A percentile compares a stretch with the other conserved stretches of the same genome.
These are phyloP conservation scores for Tuctoria greenei DNA, from an alignment of 176 grass and related monocot genomes.

Conservation along the genomic window DNA sequence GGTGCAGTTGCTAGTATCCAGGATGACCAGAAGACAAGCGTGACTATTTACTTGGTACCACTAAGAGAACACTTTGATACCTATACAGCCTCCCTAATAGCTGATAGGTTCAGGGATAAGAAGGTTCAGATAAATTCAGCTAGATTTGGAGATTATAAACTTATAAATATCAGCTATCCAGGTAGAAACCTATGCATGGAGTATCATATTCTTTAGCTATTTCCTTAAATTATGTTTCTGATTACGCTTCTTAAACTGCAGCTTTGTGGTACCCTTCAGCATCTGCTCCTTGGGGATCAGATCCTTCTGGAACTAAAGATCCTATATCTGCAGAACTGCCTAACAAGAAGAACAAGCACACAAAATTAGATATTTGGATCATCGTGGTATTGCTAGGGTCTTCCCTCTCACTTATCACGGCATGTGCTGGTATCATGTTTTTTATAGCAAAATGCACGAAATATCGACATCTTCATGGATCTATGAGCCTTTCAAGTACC, in stretches of 20 bases:
- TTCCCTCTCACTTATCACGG: constrained; percentile 58
- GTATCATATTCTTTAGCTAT: constrained; percentile 10
- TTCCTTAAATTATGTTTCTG: constrained; percentile 14
- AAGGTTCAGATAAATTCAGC: constrained; percentile 67
- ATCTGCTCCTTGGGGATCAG: constrained; percentile 42
- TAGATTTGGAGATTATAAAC: constrained; percentile 80
- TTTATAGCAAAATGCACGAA: constrained; percentile 59
- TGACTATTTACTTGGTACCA: constrained; percentile 93
- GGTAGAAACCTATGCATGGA: constrained; percentile 48
- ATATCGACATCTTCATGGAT: constrained; percentile 34
- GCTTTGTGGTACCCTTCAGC: constrained; percentile 62
- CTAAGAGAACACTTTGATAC: constrained; percentile 83
- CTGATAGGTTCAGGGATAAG: constrained; percentile 79
- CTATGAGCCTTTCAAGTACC: constrained; percentile 50
- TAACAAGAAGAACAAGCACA: constrained; percentile 33
- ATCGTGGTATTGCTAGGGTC: constrained; percentile 61
- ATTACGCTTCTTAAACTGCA: constrained; percentile 30
- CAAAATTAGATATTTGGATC: constrained; percentile 73
- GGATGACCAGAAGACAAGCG: constrained; percentile 78
- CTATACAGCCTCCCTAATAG: constrained; percentile 69
- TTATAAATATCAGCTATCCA: constrained; percentile 79
- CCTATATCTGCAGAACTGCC: constrained; percentile 65
- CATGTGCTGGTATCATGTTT: constrained; percentile 54
- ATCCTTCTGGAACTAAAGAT: constrained; percentile 40
- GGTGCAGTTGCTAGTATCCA: constrained; percentile 75